Evolutionary conservation across 805 yeast genomes (phyloP).

Genomic region (Martiniozyma abietophila): DNA sequence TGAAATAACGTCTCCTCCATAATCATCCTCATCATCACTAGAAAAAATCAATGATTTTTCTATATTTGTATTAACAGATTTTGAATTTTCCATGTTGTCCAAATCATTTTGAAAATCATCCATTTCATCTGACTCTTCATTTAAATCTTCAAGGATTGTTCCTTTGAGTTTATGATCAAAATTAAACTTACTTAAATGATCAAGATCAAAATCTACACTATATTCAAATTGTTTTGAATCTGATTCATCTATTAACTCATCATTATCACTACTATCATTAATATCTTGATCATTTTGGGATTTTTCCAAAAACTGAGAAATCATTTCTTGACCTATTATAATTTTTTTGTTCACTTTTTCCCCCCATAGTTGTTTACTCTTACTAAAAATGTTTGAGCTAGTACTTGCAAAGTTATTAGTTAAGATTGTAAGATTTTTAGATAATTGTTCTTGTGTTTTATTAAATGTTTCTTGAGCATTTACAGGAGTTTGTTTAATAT

Average conservation of each 20-base stretch:
- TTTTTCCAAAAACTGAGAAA: conserved; percentile 12
- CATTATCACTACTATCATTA: background rate
- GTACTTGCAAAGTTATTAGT: conserved; percentile 17
- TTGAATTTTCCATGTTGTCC: background rate
- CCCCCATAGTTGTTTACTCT: conserved; percentile 21
- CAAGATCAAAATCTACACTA: conserved; percentile 16
- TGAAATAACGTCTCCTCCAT: conserved; percentile 19
- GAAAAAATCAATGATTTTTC: no score
- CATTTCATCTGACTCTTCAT: conserved; percentile 10
- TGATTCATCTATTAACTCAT: conserved; percentile 13
- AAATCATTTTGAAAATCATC: conserved; percentile 1
- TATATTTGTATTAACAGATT: no score
- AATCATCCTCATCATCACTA: conserved; percentile 16
- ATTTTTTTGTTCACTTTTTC: conserved; percentile 17
- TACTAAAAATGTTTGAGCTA: conserved; percentile 18
- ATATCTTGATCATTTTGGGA: background rate
- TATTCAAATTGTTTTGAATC: conserved; percentile 18
- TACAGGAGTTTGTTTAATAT: conserved; percentile 7
- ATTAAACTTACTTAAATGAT: conserved; percentile 8
- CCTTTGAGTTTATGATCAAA: conserved; percentile 5
- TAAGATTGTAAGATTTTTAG: conserved; percentile 17
- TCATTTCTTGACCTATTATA: conserved; percentile 9
- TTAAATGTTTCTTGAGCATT: conserved; percentile 4
- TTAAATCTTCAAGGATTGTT: conserved; percentile 10
- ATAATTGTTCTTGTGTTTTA: conserved; percentile 10